phyloP scores from a whole-genome alignment of 2,329 filamentous ascomycete genomes.

The Peltaster fructicola region DNA sequence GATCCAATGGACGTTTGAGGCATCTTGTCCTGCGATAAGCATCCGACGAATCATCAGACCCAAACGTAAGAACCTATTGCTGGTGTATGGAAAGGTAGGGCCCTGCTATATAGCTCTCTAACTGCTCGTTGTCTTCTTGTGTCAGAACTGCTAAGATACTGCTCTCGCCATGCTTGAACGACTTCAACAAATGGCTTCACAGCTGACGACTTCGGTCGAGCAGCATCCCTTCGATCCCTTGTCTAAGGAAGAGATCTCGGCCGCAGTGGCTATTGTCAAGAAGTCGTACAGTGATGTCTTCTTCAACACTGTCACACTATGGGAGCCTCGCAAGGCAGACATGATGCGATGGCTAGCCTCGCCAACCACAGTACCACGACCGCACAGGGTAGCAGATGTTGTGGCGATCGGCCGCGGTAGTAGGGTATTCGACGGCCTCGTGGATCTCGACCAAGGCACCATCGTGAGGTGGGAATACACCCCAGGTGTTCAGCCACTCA shows the following conservation, averaged over 20 bases:
- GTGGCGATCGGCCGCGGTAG: slow-evolving; percentile 66
- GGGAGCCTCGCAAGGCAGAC: slow-evolving; percentile 69
- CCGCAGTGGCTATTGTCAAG: slow-evolving; percentile 49
- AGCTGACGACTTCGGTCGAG: slow-evolving; percentile 37
- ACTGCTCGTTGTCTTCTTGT: no score
- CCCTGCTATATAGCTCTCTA: no score
- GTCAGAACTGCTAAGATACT: no score
- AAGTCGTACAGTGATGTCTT: slow-evolving; percentile 52
- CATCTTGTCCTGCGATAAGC: no score
- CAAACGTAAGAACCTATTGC: no score
- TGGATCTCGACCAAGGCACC: slow-evolving; percentile 50
- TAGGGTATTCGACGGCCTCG: slow-evolving; percentile 66
- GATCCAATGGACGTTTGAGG: no score
- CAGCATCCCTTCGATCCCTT: slow-evolving; percentile 69
- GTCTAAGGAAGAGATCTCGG: slow-evolving; percentile 52
- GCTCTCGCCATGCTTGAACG: slow-evolving; percentile 42
- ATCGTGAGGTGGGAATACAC: slow-evolving; percentile 59
- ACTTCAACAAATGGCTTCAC: slow-evolving; percentile 44
- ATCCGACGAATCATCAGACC: no score
- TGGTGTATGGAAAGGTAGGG: no score
- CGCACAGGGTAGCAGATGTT: slow-evolving; percentile 59
- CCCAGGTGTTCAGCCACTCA: slow-evolving; percentile 67
- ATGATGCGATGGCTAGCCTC: slow-evolving; percentile 65
- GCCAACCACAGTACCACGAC: slow-evolving; percentile 42
- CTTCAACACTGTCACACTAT: slow-evolving; percentile 75